These are phyloP conservation scores for Tylopilus plumbeoviolaceoides DNA, from an alignment of 768 basidiomycete species.

Conservation along the genomic window DNA sequence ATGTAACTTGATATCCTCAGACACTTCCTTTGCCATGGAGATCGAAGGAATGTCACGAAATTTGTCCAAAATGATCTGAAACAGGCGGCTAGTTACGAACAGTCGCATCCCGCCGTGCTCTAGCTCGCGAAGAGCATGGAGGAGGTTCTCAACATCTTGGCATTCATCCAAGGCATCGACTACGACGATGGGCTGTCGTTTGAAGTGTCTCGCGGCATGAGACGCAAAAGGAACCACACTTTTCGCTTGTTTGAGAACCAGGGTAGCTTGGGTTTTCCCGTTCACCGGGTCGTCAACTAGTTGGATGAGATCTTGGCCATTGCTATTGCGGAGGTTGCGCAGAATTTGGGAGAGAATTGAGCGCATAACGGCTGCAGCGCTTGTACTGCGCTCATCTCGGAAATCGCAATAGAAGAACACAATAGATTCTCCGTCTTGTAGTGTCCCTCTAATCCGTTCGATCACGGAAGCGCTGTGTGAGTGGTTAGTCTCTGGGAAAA, in stretches of 20 bases:
- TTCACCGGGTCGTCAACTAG: background rate
- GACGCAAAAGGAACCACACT: background rate
- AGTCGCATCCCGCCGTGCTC: background rate
- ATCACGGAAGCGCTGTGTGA: background rate
- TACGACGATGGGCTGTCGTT: conserved; percentile 2
- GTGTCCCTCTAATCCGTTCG: background rate
- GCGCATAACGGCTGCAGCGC: background rate
- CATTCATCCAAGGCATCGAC: conserved; percentile 22
- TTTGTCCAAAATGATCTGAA: conserved; percentile 4
- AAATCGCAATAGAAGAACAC: conserved; percentile 22
- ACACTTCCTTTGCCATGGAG: conserved; percentile 1
- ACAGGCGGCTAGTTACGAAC: conserved; percentile 12
- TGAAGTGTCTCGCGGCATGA: background rate
- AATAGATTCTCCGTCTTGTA: background rate
- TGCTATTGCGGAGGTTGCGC: background rate
- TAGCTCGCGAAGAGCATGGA: background rate
- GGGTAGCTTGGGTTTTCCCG: too few species aligned
- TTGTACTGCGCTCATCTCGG: background rate
- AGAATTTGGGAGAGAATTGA: conserved; percentile 17
- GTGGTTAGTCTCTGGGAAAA: background rate
- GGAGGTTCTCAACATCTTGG: background rate
- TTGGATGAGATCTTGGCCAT: background rate
- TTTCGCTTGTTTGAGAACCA: background rate
- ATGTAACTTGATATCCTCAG: conserved; percentile 9
- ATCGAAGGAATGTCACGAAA: conserved; percentile 2